Base-by-base conservation (phyloP, 371 early-diverging fungal species). In the Mortierella sp. region DNA sequence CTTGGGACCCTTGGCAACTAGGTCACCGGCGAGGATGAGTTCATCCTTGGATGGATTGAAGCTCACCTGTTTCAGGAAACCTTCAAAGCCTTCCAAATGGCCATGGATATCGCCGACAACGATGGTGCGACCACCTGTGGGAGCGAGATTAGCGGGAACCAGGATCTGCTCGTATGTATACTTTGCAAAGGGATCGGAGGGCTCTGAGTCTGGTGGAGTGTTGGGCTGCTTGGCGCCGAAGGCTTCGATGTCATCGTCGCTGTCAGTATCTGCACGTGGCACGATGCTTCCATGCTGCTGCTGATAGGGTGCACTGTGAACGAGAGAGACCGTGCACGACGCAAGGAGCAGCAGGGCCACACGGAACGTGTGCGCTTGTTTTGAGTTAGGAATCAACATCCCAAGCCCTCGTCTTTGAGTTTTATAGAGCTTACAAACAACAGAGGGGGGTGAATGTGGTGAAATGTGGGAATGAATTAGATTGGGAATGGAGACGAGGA, bases 41-140 rank as follows among this genome's bases (percentile, higher is more conserved):
- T 82, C 82, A 64, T 92, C 92, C 8, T 50, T 60, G 1, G 54
- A 43, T 6, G 67, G 60, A 37, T 83, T 75, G 32, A 68, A 90
- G 4, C 79, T 26, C 19, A 91, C 63, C 23, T 79, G 68, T 1
- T 78, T 64, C 3, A 93, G 50, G 2, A 91, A 79, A 9, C 56
- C 27, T 7, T 84, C 70, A 3, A 93, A 64, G 51, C 91, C 90
- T 2, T 71, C 63, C 0, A 86, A 34, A 34, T 86, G 82, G 3
- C 92, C 93, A 50, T 93, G 93, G 43, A 93, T 80, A 58, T 93
- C 93, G 4, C 93, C 93, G 27, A 93, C 72, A 19, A 93, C 82
- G 41, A 90, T 80, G 27, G 92, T 64, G 11, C 90, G 82, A 39
- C 82, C 62, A 14, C 76, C 31, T 12, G 31, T 21, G 11, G 34